Evolutionary conservation across 495 filamentous ascomycete genomes (phyloP), one percentile per base, ranked within the genome.

Genomic region (Aspergillus egyptiacus): DNA sequence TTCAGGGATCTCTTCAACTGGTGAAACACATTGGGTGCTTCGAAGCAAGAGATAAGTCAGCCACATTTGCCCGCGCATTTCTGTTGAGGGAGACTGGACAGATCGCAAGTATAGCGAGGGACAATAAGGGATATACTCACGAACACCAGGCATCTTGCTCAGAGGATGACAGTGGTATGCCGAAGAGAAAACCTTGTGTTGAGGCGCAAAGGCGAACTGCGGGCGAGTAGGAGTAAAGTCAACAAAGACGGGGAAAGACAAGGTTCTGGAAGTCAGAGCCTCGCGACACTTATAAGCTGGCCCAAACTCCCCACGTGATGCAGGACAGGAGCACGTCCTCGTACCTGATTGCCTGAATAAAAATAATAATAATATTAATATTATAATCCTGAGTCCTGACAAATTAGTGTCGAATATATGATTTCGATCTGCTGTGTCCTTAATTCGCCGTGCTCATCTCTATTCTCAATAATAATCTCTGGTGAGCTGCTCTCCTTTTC

Each of bases 1-100:
- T 63, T 66, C 24, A 66, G 47, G 35, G 56, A 51, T 36, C 53
- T 58, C 63, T 66, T 66, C 51, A 66, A n/a, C 48, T 61, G 50
- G 4, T 50, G 24, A 9, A 58, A 31, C 41, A 44, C 48, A 50
- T 51, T 40, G 17, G 58, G 61, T 20, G 61, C 61, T 64, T 23
- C 14, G 15, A 17, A 35, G 18, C 22, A 35, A 22, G 9, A 14
- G 7, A 11, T 13, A 7, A 5, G 43, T 63, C 51, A 63, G 56
- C 22, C 8, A 36, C 13, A 13, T 7, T 24, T 17, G 20, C 27
- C 15, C 19, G 37, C 35, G 18, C 37, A 34, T 5, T 31, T n/a
- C 8, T 31, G 3, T 10, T 6, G 28, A 10, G 9, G 3, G 6
- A 4, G n/a, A 31, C n/a, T 10, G 28, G 5, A 27, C 25, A 40